These are phyloP conservation scores for Sesbania bispinosa DNA, from an alignment of 306 rosid species.

Conservation along the genomic window DNA sequence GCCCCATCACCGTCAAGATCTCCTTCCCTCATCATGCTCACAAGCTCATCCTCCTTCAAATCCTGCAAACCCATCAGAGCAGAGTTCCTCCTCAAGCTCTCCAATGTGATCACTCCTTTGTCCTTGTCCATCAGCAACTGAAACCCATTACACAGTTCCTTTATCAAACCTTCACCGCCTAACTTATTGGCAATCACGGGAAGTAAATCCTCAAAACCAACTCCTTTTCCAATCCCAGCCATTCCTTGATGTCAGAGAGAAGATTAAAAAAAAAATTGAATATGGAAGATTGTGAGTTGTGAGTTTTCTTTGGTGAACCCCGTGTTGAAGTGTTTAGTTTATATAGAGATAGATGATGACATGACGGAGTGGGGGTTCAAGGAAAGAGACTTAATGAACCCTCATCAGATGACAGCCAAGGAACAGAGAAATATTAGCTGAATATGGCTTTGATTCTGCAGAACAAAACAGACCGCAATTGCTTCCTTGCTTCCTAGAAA, in stretches of 20 bases:
- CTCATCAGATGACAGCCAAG: conserved; percentile 20
- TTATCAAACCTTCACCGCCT: conserved; percentile 26
- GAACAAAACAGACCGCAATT: not conserved
- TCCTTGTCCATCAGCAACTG: conserved; percentile 26
- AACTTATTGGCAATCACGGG: conserved; percentile 18
- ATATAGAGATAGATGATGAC: not conserved
- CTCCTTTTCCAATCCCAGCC: conserved; percentile 18
- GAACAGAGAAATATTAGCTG: conserved; percentile 7
- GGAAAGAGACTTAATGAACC: conserved; percentile 9
- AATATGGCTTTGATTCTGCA: not conserved
- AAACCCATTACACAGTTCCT: conserved; percentile 19
- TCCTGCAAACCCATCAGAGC: conserved; percentile 55
- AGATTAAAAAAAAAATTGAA: not conserved
- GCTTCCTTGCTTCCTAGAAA: conserved; percentile 30
- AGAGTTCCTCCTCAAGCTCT: conserved; percentile 31
- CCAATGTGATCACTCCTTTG: conserved; percentile 22
- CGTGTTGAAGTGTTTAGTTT: not conserved
- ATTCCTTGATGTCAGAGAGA: not conserved
- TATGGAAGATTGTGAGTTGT: not conserved
- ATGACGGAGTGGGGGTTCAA: conserved; percentile 1
- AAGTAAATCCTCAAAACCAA: conserved; percentile 23
- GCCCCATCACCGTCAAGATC: conserved; percentile 73
- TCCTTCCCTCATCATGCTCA: conserved; percentile 65
- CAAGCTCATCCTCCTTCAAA: conserved; percentile 63
- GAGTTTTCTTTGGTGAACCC: not conserved